Conservation (phyloP, 1,284 basidiomycete genomes). For the Cutaneotrichosporon sp. region DNA sequence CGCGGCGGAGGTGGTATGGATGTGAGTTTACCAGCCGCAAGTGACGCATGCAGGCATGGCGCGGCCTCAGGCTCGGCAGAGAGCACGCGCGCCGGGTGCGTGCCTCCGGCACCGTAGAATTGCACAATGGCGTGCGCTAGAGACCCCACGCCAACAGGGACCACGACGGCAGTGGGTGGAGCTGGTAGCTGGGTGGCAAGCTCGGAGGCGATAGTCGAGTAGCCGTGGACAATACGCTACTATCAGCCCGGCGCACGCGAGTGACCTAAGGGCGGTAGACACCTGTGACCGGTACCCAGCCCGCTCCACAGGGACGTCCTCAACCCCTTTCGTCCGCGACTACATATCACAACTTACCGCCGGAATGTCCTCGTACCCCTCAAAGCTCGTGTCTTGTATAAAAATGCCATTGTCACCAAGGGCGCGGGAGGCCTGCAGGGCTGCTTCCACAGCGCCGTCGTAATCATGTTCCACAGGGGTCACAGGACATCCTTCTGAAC, state of each 20-base stretch:
- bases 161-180: conserved; percentile 10
- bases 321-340: neutral
- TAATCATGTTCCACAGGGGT: conserved; percentile 11
- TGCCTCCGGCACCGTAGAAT: neutral
- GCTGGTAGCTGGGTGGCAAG: neutral
- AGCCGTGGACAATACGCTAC: conserved; percentile 13
- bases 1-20: neutral
- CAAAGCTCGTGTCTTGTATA: conserved; percentile 18
- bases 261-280: neutral
- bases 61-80: conserved; percentile 16
- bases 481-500: conserved; percentile 10
- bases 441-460: conserved; percentile 11
- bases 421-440: neutral
- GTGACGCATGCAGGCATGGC: conserved; percentile 12
- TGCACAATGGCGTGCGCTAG: conserved; percentile 18
- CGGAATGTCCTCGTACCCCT: conserved; percentile 12
- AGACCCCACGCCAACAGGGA: conserved; percentile 17
- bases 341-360: neutral
- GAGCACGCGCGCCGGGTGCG: conserved; percentile 6
- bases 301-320: too few species aligned
- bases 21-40: neutral
- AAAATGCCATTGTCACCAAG: conserved; percentile 4
- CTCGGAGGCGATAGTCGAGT: conserved; percentile 14
- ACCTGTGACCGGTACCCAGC: too few species aligned
- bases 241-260: too few species aligned